A percentile compares a stretch with the other conserved stretches of the same genome.
These are phyloP conservation scores for Penicillium flavigenum DNA, from an alignment of 495 filamentous ascomycete species.

Conservation along the genomic window DNA sequence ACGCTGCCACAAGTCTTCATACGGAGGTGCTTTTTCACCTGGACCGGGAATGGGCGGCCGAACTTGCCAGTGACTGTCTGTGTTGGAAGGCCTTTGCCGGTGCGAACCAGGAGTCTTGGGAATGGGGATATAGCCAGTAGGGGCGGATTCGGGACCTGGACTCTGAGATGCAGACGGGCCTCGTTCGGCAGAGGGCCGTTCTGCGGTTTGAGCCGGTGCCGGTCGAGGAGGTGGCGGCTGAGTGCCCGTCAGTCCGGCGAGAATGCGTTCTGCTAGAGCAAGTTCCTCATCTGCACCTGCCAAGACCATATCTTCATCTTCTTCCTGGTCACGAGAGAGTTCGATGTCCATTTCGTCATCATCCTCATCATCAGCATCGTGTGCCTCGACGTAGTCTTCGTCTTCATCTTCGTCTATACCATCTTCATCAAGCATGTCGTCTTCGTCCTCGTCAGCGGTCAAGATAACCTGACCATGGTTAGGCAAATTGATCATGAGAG, in stretches of 20 bases:
- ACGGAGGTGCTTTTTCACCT: conserved; percentile 57
- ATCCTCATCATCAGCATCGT: conserved; percentile 48
- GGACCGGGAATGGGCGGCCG: conserved; percentile 63
- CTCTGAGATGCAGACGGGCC: conserved; percentile 26
- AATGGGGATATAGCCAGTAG: conserved; percentile 35
- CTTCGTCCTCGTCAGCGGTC: conserved; percentile 49
- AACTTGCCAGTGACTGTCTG: conserved; percentile 83
- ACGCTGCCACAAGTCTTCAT: conserved; percentile 84
- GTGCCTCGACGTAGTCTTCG: conserved; percentile 45
- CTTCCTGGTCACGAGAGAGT: conserved; percentile 23
- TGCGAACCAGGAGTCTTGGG: conserved; percentile 38
- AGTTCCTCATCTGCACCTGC: conserved; percentile 51
- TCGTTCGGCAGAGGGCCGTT: conserved; percentile 54
- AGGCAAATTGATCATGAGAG: conserved; percentile 41
- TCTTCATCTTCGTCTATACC: conserved; percentile 49
- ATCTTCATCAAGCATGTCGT: conserved; percentile 33
- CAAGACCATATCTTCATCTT: conserved; percentile 50
- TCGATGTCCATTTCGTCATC: conserved; percentile 36
- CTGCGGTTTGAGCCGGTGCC: conserved; percentile 38
- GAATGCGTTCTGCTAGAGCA: conserved; percentile 65
- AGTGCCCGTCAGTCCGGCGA: conserved; percentile 34
- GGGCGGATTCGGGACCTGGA: conserved; percentile 23
- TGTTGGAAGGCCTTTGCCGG: conserved; percentile 38
- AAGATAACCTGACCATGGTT: conserved; percentile 41
- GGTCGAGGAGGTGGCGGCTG: conserved; percentile 14